A percentile compares a stretch with the other conserved stretches of the same genome.
These are phyloP conservation scores for Saitozyma podzolica DNA, from an alignment of 768 basidiomycete species.

Conservation along the genomic window DNA sequence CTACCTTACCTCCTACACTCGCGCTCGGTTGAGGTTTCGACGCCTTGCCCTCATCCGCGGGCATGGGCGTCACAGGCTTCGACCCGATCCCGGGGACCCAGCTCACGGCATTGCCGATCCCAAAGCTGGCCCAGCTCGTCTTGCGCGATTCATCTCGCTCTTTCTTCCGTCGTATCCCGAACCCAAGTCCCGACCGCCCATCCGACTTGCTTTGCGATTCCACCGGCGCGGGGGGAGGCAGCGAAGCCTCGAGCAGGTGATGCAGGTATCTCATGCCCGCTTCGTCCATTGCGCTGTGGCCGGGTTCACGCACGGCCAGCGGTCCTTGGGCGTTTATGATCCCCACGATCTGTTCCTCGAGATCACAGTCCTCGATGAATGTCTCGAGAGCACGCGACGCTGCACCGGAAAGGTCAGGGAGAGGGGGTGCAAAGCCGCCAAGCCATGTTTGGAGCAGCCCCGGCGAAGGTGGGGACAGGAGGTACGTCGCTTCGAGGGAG, in stretches of 20 bases:
- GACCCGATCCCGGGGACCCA: slow-evolving; percentile 30
- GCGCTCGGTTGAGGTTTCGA: too few relatives aligned
- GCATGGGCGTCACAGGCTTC: slow-evolving; percentile 8
- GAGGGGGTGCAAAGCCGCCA: slow-evolving; percentile 12
- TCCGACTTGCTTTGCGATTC: slow-evolving; percentile 4
- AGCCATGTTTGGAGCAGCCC: slow-evolving; percentile 18
- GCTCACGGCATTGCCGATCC: slow-evolving; percentile 1
- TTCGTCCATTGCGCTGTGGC: slow-evolving; percentile 13
- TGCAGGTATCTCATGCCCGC: slow-evolving; percentile 16
- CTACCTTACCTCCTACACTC: too few relatives aligned
- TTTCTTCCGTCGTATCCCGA: slow-evolving; percentile 12
- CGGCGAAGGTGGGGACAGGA: slow-evolving; percentile 11
- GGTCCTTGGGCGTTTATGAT: slow-evolving; percentile 24
- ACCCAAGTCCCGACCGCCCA: slow-evolving; percentile 14
- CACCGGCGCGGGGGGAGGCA: slow-evolving; percentile 17
- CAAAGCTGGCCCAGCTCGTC: slow-evolving; percentile 28
- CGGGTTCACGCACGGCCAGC: slow-evolving; percentile 1
- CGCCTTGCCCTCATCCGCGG: neutral
- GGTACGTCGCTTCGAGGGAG: slow-evolving; percentile 22
- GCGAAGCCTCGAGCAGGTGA: slow-evolving; percentile 14
- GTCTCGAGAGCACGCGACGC: slow-evolving; percentile 3
- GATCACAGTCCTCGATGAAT: slow-evolving; percentile 6
- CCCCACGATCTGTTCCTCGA: slow-evolving; percentile 2
- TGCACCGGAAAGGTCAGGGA: neutral
- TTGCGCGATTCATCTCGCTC: slow-evolving; percentile 15